Base-by-base conservation (phyloP, 768 basidiomycete genomes). In the Leccinum variicolor region DNA sequence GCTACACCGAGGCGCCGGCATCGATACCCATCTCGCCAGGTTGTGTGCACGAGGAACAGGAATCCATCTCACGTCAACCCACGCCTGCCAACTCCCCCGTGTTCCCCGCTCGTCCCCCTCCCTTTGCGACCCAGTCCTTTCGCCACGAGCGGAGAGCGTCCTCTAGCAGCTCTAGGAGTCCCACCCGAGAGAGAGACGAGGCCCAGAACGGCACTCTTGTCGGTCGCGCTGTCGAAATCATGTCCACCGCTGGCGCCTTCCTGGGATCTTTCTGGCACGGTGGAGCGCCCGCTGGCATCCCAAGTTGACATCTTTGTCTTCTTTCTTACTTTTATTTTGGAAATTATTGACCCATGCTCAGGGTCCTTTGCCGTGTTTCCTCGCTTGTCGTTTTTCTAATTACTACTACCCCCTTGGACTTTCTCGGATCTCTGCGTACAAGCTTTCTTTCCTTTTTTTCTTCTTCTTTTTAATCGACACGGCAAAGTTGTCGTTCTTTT, bases 241-340 rank as follows among this genome's bases (percentile, higher is more conserved):
- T 94, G 57, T 86, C 83, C 46, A 85, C 81, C 52, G 92, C 92
- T 2, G 86, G 90, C 19, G 89, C 89, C 46, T 85, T 88, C 64
- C 67, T 94, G 19, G 89, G 90, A 21, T 75, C 80, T 21, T 74
- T 86, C 58, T 86, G 84, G 84, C 73, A 74, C 56, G 66, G 39
- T 46, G 66, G 70, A 19, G 11, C 62, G 19, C 60, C 64, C 31
- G 36, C 66, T 17, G 55, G 64, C 23, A 60, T 65, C 31, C 23
- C 68, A n/a, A 45, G 68, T 23, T 60, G 65, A 23, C 70, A 57
- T 70, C 25, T 29, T 28, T 41, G 17, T 8, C 17, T 26, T 26
- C 21, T 62, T 23, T 23, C 21, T 63, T 73, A 69, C 66, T 73
- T 72, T 69, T 71, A 55, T 64, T 64, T 73, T 70, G 70, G 65